These are phyloP conservation scores for Alternaria dauci DNA, from an alignment of 2,329 filamentous ascomycete species.

Conservation along the genomic window DNA sequence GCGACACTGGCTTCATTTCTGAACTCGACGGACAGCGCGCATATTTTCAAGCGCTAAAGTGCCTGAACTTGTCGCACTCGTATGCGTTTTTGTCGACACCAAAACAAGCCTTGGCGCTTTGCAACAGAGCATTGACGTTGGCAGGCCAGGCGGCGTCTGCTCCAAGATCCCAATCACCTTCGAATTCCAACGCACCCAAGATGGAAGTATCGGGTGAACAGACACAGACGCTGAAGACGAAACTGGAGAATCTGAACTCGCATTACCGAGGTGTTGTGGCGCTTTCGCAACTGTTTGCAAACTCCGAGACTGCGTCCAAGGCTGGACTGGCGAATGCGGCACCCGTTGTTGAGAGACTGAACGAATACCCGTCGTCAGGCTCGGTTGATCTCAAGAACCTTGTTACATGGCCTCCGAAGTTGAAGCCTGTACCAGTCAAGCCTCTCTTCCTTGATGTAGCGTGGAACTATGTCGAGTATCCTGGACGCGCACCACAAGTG, in stretches of 20 bases:
- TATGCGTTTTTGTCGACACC: conserved; percentile 77
- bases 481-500: conserved; percentile 62
- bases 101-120: conserved; percentile 84
- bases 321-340: conserved; percentile 54
- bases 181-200: conserved; percentile 63
- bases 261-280: conserved; percentile 88
- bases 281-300: conserved; percentile 70
- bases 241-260: conserved; percentile 75
- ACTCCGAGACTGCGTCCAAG: conserved; percentile 59
- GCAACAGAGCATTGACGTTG: conserved; percentile 74
- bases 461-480: conserved; percentile 97
- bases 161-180: conserved; percentile 43
- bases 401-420: conserved; percentile 84
- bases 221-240: conserved; percentile 65
- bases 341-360: conserved; percentile 77
- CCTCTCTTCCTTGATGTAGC: conserved; percentile 95
- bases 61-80: conserved; percentile 83
- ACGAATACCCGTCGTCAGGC: conserved; percentile 74
- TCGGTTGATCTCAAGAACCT: conserved; percentile 77
- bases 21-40: conserved; percentile 80
- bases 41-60: conserved; percentile 92
- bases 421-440: conserved; percentile 87
- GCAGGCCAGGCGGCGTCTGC: conserved; percentile 60
- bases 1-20: conserved; percentile 76
- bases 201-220: conserved; percentile 71